A percentile compares a stretch with the other conserved stretches of the same genome.
Evolutionary conservation across 1,284 basidiomycete genomes (phyloP).

Genomic region (Leccinum angustisporum): DNA sequence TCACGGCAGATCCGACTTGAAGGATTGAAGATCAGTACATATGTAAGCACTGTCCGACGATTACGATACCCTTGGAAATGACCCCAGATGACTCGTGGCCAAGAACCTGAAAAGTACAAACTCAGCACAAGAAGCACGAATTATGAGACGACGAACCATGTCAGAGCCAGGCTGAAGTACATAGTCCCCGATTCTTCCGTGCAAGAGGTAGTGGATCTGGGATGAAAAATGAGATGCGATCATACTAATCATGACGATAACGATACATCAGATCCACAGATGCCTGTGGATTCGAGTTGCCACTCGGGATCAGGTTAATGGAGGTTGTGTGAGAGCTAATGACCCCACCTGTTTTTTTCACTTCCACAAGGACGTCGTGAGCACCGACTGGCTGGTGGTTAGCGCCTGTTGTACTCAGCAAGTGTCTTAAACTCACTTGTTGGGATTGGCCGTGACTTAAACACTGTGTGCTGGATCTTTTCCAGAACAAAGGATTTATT

Average conservation of each 20-base stretch:
- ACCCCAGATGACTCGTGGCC: constrained; percentile 62
- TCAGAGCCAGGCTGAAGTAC: constrained; percentile 61
- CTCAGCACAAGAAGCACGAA: constrained; percentile 3
- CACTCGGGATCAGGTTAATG: constrained; percentile 9
- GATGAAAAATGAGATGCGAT: constrained; percentile 10
- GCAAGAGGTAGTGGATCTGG: constrained; percentile 74
- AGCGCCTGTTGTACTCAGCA: constrained; percentile 1
- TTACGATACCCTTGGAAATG: constrained; percentile 36
- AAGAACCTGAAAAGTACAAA: constrained; percentile 40
- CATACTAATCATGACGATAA: background rate
- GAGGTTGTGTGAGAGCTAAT: background rate
- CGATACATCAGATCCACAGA: constrained; percentile 85
- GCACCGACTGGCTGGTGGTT: constrained; percentile 50
- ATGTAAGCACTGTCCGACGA: background rate
- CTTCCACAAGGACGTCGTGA: constrained; percentile 84
- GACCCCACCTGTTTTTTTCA: constrained; percentile 83
- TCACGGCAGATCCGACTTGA: constrained; percentile 33
- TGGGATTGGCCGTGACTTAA: constrained; percentile 79
- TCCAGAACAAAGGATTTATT: constrained; percentile 83
- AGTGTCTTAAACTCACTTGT: constrained; percentile 47
- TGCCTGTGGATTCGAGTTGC: constrained; percentile 49
- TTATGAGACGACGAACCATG: constrained; percentile 52
- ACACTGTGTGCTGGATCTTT: constrained; percentile 69
- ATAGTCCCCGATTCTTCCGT: constrained; percentile 80
- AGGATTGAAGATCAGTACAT: constrained; percentile 5